Evolutionary conservation across 768 basidiomycete species (phyloP), one percentile per base, ranked within the genome.

Genomic region (Tulasnella sp.): DNA sequence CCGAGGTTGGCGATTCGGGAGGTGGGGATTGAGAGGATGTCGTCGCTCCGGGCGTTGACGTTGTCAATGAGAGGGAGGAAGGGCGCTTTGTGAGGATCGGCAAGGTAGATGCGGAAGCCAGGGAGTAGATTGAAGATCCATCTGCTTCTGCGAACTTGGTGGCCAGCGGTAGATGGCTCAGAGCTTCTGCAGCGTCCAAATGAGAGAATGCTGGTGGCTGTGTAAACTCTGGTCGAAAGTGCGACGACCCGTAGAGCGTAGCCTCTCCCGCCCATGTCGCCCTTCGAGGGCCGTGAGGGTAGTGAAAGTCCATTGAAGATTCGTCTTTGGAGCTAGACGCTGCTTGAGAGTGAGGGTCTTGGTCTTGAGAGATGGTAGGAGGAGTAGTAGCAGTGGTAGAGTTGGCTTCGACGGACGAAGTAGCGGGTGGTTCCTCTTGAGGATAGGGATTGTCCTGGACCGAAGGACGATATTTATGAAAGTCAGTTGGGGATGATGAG

Each of bases 101-200:
- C 58, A 54, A 42, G 40, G 76, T 16, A 50, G 44, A 42, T 77
- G 76, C 22, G 50, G 76, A 14, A 28, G 41, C 31, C 4, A 42
- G 74, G 28, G 46, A 37, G 64, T 31, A 42, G 31, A 42, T 4
- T 20, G 74, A 42, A 75, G 74, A 28, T 28, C 40, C 74, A 20
- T 75, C 64, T 69, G 64, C 16, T 69, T 69, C 74, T n/a, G 74
- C 22, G 74, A 75, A 48, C 41, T 42, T 42, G 74, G 74, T 42
- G 74, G 74, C 46, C 74, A 48, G 46, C 74, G 77, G 50, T 20
- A 78, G 64, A 34, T 58, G 50, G 34, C 48, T 64, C 28, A 78
- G 77, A 60, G 77, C 60, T 54, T 78, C 77, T 78, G 77, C 77
- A 12, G 77, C 77, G 77, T 78, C 77, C 31, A 78, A 78, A 34